A percentile compares a stretch with the other conserved stretches of the same genome.
These are phyloP conservation scores for Sphenostylis stenocarpa DNA, from an alignment of 306 rosid genomes.

Conservation along the genomic window DNA sequence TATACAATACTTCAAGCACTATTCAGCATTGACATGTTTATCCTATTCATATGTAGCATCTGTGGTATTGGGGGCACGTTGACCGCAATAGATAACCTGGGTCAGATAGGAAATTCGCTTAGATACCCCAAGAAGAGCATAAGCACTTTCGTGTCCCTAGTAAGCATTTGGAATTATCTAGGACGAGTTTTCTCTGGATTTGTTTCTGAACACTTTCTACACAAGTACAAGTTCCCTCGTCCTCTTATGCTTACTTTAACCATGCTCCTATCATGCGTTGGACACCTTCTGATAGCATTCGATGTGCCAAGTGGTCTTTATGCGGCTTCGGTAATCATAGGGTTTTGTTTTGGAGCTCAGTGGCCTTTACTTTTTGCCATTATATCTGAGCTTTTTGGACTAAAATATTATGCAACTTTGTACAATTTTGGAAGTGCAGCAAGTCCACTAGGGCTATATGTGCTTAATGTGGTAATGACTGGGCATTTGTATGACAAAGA, in stretches of 20 bases:
- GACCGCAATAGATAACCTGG: slow-evolving; percentile 61
- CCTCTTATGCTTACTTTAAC: slow-evolving; percentile 52
- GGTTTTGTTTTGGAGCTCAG: slow-evolving; percentile 78
- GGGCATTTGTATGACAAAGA: slow-evolving; percentile 55
- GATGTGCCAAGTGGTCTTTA: slow-evolving; percentile 48
- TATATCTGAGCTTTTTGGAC: slow-evolving; percentile 78
- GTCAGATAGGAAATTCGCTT: slow-evolving; percentile 58
- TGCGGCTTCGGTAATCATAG: slow-evolving; percentile 60
- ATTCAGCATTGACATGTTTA: slow-evolving; percentile 59
- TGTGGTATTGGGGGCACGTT: slow-evolving; percentile 66
- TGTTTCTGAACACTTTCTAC: slow-evolving; percentile 44
- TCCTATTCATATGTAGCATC: slow-evolving; percentile 44
- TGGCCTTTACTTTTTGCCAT: slow-evolving; percentile 84
- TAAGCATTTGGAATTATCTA: slow-evolving; percentile 64
- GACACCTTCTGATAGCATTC: slow-evolving; percentile 61
- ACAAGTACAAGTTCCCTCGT: slow-evolving; percentile 48
- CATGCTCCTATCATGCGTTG: slow-evolving; percentile 45
- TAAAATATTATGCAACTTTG: slow-evolving; percentile 75
- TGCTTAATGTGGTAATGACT: slow-evolving; percentile 45
- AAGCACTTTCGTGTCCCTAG: slow-evolving; percentile 61
- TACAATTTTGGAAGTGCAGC: slow-evolving; percentile 79
- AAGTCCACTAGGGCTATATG: slow-evolving; percentile 58
- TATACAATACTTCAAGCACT: slow-evolving; percentile 64
- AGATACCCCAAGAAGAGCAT: slow-evolving; percentile 50
- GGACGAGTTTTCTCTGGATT: slow-evolving; percentile 58